A percentile compares a stretch with the other conserved stretches of the same genome.
These are phyloP conservation scores for Paralagenidium karlingii DNA, from an alignment of 352 stramenopile species.

Conservation along the genomic window DNA sequence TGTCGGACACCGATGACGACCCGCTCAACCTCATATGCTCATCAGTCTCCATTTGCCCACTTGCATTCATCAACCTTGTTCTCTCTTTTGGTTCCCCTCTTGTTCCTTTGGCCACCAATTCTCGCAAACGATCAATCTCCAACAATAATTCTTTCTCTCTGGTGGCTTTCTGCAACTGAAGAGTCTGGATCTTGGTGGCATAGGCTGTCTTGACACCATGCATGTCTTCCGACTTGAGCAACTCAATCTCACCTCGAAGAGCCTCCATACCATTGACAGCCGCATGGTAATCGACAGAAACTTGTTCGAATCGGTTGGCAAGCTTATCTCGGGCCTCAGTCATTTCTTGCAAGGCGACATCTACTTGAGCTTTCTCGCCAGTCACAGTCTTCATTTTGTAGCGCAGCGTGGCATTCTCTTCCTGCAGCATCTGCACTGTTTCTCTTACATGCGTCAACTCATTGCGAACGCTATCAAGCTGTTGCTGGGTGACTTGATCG, in stretches of 20 bases:
- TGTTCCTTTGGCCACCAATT: too few species aligned
- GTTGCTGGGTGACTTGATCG: slow-evolving; percentile 27
- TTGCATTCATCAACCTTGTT: neutral
- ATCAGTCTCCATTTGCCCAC: neutral
- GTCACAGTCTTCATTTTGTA: too few species aligned
- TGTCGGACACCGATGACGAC: too few species aligned
- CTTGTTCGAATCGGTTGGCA: neutral
- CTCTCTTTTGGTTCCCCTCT: neutral
- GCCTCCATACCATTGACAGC: slow-evolving; percentile 36
- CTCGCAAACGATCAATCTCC: slow-evolving; percentile 29
- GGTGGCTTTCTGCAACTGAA: slow-evolving; percentile 31
- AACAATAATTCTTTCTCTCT: slow-evolving; percentile 25
- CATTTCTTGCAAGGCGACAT: neutral
- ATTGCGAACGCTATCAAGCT: slow-evolving; percentile 19
- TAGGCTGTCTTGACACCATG: slow-evolving; percentile 31
- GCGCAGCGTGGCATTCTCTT: neutral
- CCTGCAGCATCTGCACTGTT: neutral
- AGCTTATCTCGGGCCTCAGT: neutral
- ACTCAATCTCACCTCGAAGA: slow-evolving; percentile 41
- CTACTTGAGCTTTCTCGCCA: too few species aligned
- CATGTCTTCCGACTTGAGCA: slow-evolving; percentile 52
- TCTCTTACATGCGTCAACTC: slow-evolving; percentile 31
- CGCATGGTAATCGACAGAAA: slow-evolving; percentile 18
- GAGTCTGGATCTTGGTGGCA: slow-evolving; percentile 21
- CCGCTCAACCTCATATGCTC: too few species aligned